These are phyloP conservation scores for Candida ulmi DNA, from an alignment of 805 yeast genomes.

Conservation along the genomic window DNA sequence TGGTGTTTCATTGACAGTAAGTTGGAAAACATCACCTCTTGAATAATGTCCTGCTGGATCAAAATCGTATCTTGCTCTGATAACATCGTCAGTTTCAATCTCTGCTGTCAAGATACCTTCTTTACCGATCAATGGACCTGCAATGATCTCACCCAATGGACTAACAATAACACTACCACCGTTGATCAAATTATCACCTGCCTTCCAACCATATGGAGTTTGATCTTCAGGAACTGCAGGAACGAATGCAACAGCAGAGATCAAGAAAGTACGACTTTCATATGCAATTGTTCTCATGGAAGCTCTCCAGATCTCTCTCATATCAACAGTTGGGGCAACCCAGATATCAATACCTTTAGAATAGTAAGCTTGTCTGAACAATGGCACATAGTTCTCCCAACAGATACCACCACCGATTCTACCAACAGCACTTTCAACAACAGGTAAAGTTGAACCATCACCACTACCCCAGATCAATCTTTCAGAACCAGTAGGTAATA, in stretches of 20 bases:
- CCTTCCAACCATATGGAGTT: slow-evolving; percentile 26
- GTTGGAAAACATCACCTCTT: slow-evolving; percentile 37
- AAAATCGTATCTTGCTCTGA: slow-evolving; percentile 35
- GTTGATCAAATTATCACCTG: slow-evolving; percentile 29
- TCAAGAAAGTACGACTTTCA: slow-evolving; percentile 35
- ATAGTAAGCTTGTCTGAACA: slow-evolving; percentile 35
- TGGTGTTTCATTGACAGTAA: slow-evolving; percentile 34
- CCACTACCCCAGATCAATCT: slow-evolving; percentile 42
- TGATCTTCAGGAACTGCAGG: slow-evolving; percentile 26
- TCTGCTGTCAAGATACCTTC: slow-evolving; percentile 37
- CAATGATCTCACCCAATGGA: slow-evolving; percentile 38
- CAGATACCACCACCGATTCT: slow-evolving; percentile 41
- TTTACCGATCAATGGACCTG: slow-evolving; percentile 36
- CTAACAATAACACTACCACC: slow-evolving; percentile 36
- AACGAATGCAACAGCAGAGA: slow-evolving; percentile 36
- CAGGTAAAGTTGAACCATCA: slow-evolving; percentile 39
- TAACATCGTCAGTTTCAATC: slow-evolving; percentile 31
- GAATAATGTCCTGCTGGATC: slow-evolving; percentile 40
- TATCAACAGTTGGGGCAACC: slow-evolving; percentile 42
- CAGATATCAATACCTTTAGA: slow-evolving; percentile 37
- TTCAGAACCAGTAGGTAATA: slow-evolving; percentile 40
- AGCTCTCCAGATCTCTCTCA: slow-evolving; percentile 37
- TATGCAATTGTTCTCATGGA: slow-evolving; percentile 36
- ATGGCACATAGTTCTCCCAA: slow-evolving; percentile 42
- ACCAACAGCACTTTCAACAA: slow-evolving; percentile 30